A percentile compares a stretch with the other conserved stretches of the same genome.
These are phyloP conservation scores for Leccinum subtestaceum DNA, from an alignment of 768 basidiomycete species.

Conservation along the genomic window DNA sequence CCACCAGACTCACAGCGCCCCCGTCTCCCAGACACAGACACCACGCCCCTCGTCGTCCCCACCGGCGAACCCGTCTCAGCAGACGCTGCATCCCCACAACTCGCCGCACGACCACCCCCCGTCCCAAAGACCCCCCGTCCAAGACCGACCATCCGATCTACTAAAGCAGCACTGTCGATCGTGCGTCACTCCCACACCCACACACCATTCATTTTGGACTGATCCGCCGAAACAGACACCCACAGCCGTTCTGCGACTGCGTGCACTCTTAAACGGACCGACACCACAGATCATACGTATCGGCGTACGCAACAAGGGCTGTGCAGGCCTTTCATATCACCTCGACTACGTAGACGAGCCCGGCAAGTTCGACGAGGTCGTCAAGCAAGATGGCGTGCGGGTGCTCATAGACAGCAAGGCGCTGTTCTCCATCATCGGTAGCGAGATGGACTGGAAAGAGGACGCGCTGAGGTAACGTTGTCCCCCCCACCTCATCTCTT, in stretches of 20 bases:
- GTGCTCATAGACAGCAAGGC: constrained; percentile 97
- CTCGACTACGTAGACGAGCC: constrained; percentile 92
- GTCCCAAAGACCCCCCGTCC: constrained; percentile 61
- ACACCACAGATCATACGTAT: constrained; percentile 92
- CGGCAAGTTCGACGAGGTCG: constrained; percentile 92
- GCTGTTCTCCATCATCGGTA: constrained; percentile 95
- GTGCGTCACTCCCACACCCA: constrained; percentile 39
- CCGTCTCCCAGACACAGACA: constrained; percentile 34
- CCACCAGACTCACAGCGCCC: constrained; percentile 13
- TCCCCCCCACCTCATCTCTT: background rate
- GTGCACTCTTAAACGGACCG: constrained; percentile 71
- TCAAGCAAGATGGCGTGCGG: constrained; percentile 90
- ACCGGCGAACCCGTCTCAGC: constrained; percentile 44
- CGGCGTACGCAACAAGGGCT: constrained; percentile 96
- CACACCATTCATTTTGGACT: background rate
- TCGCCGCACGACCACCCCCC: constrained; percentile 69
- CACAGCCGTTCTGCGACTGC: constrained; percentile 68
- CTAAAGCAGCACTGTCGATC: constrained; percentile 75
- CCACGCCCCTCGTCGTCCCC: constrained; percentile 54
- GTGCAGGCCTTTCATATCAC: constrained; percentile 82
- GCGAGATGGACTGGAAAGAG: constrained; percentile 99
- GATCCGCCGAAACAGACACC: constrained; percentile 56
- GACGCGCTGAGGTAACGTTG: constrained; percentile 70
- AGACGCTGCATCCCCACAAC: constrained; percentile 68
- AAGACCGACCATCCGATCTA: constrained; percentile 62